Evolutionary conservation across 208 protist genomes (phyloP).

Genomic region (Porcisia hertigi): DNA sequence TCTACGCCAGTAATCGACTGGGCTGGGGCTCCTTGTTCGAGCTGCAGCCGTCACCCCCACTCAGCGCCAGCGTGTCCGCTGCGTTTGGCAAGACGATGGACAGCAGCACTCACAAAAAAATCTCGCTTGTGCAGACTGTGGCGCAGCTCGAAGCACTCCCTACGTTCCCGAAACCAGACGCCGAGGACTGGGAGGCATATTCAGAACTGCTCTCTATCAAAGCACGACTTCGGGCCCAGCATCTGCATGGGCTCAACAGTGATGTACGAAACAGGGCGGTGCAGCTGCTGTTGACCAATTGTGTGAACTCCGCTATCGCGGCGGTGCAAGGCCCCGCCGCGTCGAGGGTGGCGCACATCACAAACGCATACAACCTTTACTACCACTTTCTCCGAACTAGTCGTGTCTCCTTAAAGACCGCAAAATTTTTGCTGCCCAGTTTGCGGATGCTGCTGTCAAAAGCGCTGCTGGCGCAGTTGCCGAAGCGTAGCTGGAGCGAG

Average conservation of each 20-base stretch:
- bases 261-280: constrained; percentile 32
- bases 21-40: constrained; percentile 65
- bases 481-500: constrained; percentile 23
- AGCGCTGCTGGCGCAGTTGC: constrained; percentile 36
- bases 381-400: constrained; percentile 32
- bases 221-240: constrained; percentile 38
- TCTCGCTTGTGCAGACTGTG: background rate
- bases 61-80: constrained; percentile 14
- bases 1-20: constrained; percentile 71
- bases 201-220: constrained; percentile 60
- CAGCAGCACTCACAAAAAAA: constrained; percentile 13
- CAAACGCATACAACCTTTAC: constrained; percentile 38
- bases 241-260: constrained; percentile 32
- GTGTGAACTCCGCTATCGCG: constrained; percentile 79
- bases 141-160: constrained; percentile 7
- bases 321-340: constrained; percentile 42
- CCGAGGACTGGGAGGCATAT: constrained; percentile 48
- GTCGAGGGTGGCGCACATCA: constrained; percentile 29
- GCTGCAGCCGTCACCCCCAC: constrained; percentile 4
- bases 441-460: constrained; percentile 76
- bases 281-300: constrained; percentile 36
- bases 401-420: constrained; percentile 17
- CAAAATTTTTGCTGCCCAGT: constrained; percentile 49
- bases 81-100: background rate
- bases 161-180: constrained; percentile 22